Conservation (phyloP, 305 asterid species). For the Rubia tinctorum region DNA sequence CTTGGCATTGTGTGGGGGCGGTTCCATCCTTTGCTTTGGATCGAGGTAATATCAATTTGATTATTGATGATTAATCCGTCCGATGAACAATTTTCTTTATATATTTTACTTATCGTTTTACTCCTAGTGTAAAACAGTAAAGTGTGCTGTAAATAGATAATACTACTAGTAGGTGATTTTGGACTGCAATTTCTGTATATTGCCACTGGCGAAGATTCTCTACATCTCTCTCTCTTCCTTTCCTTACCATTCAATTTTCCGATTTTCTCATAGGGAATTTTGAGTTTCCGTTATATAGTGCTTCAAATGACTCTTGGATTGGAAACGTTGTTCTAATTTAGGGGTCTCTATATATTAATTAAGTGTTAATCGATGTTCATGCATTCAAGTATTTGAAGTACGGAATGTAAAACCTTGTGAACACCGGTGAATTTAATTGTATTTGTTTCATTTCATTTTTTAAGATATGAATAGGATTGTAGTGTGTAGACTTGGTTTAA, state of each 20-base stretch:
- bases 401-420: too few relatives aligned
- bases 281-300: not conserved
- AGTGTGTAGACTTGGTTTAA: too few relatives aligned
- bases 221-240: not conserved
- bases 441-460: too few relatives aligned
- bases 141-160: conserved; percentile 20
- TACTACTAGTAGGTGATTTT: conserved; percentile 17
- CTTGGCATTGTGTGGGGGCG: conserved; percentile 14
- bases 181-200: conserved; percentile 9
- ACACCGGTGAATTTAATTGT: too few relatives aligned
- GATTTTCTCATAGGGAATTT: not conserved
- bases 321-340: too few relatives aligned
- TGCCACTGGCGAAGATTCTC: not conserved
- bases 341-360: too few relatives aligned
- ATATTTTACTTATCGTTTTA: not conserved
- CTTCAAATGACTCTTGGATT: too few relatives aligned
- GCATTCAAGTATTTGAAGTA: too few relatives aligned
- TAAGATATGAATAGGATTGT: too few relatives aligned
- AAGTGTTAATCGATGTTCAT: too few relatives aligned
- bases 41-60: conserved; percentile 15
- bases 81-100: not conserved
- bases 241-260: not conserved
- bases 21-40: not conserved
- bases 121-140: not conserved
- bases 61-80: not conserved